Evolutionary conservation across 768 basidiomycete genomes (phyloP), one percentile per base, ranked within the genome.

Genomic region (Candolleomyces efflorescens): DNA sequence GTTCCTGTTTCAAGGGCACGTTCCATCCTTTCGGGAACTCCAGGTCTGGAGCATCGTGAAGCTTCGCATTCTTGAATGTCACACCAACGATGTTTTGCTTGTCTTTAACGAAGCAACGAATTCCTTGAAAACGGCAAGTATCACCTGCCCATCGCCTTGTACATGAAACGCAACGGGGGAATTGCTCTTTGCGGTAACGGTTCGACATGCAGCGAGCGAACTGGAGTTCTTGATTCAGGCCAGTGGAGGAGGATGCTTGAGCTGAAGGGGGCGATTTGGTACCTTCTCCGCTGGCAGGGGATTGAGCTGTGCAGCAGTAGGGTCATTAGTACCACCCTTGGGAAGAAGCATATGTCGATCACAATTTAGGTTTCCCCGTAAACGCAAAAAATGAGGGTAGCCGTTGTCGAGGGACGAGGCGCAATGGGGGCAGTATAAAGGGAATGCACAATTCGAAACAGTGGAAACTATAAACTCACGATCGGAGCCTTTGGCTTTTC

Each of bases 91-190:
- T 81, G 44, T 80, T 78, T 59, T 79, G 71, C 41, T 84, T 75
- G 59, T 89, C 83, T 60, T 87, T 84, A 64, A 89, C 74, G 70
- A 92, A 87, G 66, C 83, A 89, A 18, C 90, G 83, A 61, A 92
- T 88, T n/a, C 84, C 84, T 68, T 92, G 90, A 71, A 92, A 92
- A 23, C 90, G 85, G 66, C 90, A 92, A 2, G 89, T 91, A 67
- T 92, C 90, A 41, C 90, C 90, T 0, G 89, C 89, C 90, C 90
- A 92, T 22, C 90, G 86, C 43, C 90, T 85, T 36, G 87, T 91
- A 69, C 90, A 92, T 2, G 89, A 87, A 37, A 92, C 87, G 64
- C 90, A 92, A 13, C 87, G 85, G 41, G 90, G 87, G 69, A 91
- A 89, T 53, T 80, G 76, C 62, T 90, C 88, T 45, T 76, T 72